A percentile compares a stretch with the other conserved stretches of the same genome.
These are phyloP conservation scores for Globisporangium cylindrosporum DNA, from an alignment of 352 stramenopile species.

Conservation along the genomic window DNA sequence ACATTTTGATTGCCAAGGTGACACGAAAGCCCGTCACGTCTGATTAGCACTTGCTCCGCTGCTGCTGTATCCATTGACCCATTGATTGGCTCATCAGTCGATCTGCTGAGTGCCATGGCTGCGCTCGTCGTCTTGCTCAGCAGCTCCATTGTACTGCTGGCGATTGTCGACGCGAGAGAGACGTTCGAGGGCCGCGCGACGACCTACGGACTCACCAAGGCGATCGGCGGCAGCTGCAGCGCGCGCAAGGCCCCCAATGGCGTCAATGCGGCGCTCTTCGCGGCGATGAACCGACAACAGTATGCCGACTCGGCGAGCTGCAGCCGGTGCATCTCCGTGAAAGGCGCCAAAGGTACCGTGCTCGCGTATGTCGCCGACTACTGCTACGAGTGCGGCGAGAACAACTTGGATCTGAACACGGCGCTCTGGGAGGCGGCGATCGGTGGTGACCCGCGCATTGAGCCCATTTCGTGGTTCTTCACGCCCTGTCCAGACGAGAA, in stretches of 20 bases:
- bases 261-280: conserved; percentile 43
- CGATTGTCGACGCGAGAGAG: conserved; percentile 19
- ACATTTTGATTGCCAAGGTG: not conserved
- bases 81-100: not conserved
- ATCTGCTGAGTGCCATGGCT: not conserved
- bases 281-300: conserved; percentile 63
- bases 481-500: conserved; percentile 54
- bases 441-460: conserved; percentile 46
- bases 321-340: conserved; percentile 55
- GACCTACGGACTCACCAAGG: conserved; percentile 42
- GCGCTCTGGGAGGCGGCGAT: conserved; percentile 53
- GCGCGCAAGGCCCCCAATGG: conserved; percentile 40
- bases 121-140: not conserved
- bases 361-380: conserved; percentile 54
- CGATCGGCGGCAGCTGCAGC: conserved; percentile 51
- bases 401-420: conserved; percentile 66
- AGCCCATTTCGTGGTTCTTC: conserved; percentile 57
- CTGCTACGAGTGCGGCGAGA: conserved; percentile 61
- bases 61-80: not conserved
- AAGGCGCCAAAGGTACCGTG: conserved; percentile 39
- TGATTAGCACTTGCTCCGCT: not conserved
- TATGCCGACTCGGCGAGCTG: conserved; percentile 53
- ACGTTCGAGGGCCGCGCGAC: conserved; percentile 47
- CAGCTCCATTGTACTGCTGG: not conserved
- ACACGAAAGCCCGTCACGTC: not conserved